Evolutionary conservation across 148 eudicot genomes (phyloP).

Genomic region (Silene latifolia): DNA sequence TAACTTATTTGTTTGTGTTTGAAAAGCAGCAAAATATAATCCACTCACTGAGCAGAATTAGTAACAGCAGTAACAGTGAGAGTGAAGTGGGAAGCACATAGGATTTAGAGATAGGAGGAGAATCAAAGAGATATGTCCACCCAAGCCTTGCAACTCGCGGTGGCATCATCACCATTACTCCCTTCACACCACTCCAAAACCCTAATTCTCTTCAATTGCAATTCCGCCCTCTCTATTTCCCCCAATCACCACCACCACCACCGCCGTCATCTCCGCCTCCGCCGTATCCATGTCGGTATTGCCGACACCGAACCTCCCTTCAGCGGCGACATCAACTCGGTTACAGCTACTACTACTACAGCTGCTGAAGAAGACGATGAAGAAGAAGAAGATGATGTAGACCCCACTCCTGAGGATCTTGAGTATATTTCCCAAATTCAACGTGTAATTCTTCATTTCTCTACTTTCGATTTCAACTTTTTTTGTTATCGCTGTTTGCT

Average conservation of each 20-base stretch:
- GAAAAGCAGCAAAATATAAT: no score
- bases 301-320: conserved; percentile 8
- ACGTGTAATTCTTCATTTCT: conserved; percentile 32
- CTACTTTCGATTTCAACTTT: not conserved
- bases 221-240: not conserved
- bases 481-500: not conserved
- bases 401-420: conserved; percentile 17
- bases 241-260: not conserved
- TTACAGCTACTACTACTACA: not conserved
- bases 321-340: not conserved
- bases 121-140: not conserved
- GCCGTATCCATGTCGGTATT: conserved; percentile 3
- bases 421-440: conserved; percentile 41
- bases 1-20: no score
- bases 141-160: not conserved
- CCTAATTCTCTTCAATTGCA: not conserved
- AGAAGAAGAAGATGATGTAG: not conserved
- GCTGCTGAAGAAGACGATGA: conserved; percentile 3
- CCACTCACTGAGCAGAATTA: no score
- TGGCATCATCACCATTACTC: not conserved
- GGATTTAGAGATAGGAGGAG: not conserved
- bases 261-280: not conserved
- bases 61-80: not conserved
- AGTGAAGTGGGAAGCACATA: not conserved
- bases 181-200: not conserved